Conservation (phyloP, 257 asterid genomes). For the Haberlea rhodopensis region DNA sequence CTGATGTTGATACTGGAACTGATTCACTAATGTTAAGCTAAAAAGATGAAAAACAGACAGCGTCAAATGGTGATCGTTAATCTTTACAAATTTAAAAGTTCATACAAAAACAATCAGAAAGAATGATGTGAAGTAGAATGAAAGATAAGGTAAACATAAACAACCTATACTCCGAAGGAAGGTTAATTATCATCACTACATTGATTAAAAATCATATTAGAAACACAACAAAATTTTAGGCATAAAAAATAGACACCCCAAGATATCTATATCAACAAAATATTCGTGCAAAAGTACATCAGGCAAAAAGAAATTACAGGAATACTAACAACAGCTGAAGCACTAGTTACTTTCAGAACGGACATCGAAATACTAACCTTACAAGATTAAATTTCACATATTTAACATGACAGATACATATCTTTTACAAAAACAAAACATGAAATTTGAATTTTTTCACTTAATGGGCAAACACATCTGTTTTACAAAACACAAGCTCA, state of each 20-base stretch:
- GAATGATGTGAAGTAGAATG: neutral
- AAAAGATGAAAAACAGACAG: slow-evolving; percentile 11
- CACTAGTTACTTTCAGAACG: neutral
- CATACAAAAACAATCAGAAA: neutral
- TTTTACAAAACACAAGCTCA: neutral
- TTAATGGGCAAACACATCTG: neutral
- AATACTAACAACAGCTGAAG: neutral
- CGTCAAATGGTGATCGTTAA: slow-evolving; percentile 1
- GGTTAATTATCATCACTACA: slow-evolving; percentile 5
- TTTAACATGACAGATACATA: neutral
- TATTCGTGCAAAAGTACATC: neutral
- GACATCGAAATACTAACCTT: neutral
- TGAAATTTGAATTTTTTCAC: neutral
- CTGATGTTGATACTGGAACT: slow-evolving; percentile 59
- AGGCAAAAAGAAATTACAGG: slow-evolving; percentile 5
- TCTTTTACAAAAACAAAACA: neutral
- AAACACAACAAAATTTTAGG: neutral
- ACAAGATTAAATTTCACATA: neutral
- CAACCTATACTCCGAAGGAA: neutral
- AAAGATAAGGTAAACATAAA: too few relatives aligned
- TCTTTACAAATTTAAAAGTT: neutral
- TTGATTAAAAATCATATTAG: slow-evolving; percentile 7
- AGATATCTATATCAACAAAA: neutral
- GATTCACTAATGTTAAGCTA: slow-evolving; percentile 45
- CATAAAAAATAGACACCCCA: slow-evolving; percentile 7